Evolutionary conservation across 2,329 filamentous ascomycete species (phyloP), one percentile per base, ranked within the genome.

Genomic region (Botrytis deweyae): DNA sequence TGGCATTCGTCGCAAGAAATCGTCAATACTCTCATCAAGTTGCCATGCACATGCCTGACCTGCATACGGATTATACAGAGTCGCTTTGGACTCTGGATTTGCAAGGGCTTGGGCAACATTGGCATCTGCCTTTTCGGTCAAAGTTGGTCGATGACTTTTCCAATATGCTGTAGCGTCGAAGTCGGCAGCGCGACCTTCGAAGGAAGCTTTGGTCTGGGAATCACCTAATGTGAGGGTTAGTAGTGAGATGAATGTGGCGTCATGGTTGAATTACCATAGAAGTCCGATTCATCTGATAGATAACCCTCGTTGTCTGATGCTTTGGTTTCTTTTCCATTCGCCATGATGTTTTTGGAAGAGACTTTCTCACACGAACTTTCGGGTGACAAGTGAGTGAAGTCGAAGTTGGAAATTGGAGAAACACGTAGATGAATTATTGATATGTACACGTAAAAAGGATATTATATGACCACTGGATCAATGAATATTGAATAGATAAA

Each of bases 1-100:
- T 0, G 91, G 91, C 0, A 95, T 84, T 14, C 93, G 89, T 14
- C 83, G 74, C 3, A 96, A 82, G 78, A 97, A 97, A 1, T 87
- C 86, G 12, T 88, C 82, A 1, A 92, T 83, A 0, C 87, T 87
- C 80, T 95, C 92, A 1, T 84, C 84, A 42, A 90, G 84, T 80
- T 92, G 91, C 84, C 91, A 90, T 40, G 88, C 90, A 75, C 79
- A 81, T 0, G 81, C 71, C 1, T 85, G 74, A 49, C 87, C 88
- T 73, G 88, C 85, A 76, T 89, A 90, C 2, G 86, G 86, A 79
- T 93, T 92, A 82, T 89, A 86, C 3, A 88, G 73, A 42, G 70
- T 75, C 12, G 74, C 63, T 44, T 55, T 59, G 46, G 40, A 33
- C n/a, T 46, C 36, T 16, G 72, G 70, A 33, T 75, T 72, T 33